Percentiles rank a stretch among this genome's conserved stretches.
Evolutionary conservation across 345 rosid genomes (phyloP).

Genomic region (Salix exigua): DNA sequence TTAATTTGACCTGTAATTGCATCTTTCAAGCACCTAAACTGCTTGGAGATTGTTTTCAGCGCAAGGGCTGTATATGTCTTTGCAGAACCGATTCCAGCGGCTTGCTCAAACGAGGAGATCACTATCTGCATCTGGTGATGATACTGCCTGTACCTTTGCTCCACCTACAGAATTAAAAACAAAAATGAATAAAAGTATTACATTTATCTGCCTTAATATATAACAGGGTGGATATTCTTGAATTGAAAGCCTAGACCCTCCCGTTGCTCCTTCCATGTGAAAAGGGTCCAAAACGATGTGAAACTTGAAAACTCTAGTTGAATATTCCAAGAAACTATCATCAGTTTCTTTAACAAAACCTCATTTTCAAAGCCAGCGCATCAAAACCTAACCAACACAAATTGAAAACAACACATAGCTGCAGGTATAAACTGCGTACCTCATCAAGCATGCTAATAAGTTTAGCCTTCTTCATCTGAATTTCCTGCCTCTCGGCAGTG

Average conservation of each 20-base stretch:
- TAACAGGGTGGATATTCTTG: too few relatives aligned
- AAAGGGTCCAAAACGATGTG: too few relatives aligned
- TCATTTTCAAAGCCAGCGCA: too few relatives aligned
- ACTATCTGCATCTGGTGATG: conserved; percentile 95
- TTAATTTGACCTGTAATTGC: conserved; percentile 82
- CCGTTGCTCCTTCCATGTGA: too few relatives aligned
- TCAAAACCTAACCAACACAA: not conserved
- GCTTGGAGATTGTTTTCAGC: conserved; percentile 86
- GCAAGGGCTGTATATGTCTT: conserved; percentile 89
- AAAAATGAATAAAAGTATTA: not conserved
- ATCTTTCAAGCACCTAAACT: conserved; percentile 86
- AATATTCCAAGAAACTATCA: too few relatives aligned
- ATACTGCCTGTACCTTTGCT: conserved; percentile 93
- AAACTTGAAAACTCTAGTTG: too few relatives aligned
- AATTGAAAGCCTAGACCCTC: too few relatives aligned
- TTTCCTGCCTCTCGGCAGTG: conserved; percentile 88
- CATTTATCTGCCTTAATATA: not conserved
- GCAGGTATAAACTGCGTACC: conserved; percentile 35
- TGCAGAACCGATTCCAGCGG: conserved; percentile 81
- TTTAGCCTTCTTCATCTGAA: conserved; percentile 97
- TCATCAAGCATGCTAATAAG: conserved; percentile 85
- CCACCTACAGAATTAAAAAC: conserved; percentile 50
- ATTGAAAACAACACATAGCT: not conserved
- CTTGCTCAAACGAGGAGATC: conserved; percentile 80
- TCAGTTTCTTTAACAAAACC: too few relatives aligned